phyloP scores from a whole-genome alignment of 2,329 filamentous ascomycete genomes.

The Coniochaeta sp. region DNA sequence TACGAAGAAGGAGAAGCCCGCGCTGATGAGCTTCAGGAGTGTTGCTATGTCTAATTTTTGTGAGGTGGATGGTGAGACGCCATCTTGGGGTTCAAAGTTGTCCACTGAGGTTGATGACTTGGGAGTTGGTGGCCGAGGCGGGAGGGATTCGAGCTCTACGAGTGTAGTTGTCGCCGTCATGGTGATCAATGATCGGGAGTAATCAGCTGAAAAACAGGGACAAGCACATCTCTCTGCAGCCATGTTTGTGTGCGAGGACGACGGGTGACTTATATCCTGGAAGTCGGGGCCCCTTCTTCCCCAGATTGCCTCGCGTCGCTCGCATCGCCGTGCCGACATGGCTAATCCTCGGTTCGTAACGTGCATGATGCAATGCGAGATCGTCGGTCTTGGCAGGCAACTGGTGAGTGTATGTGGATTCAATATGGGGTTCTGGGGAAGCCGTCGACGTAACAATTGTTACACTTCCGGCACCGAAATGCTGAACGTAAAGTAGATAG shows the following conservation, averaged over 20 bases:
- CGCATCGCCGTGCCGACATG: slow-evolving; percentile 8
- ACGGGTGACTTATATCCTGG: too few relatives aligned
- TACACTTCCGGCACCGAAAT: too few relatives aligned
- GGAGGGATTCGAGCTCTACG: background rate
- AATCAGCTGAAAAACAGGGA: too few relatives aligned
- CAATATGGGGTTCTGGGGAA: too few relatives aligned
- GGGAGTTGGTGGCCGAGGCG: background rate
- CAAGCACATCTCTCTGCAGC: too few relatives aligned
- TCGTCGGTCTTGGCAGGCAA: too few relatives aligned
- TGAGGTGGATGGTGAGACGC: background rate
- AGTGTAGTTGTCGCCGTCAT: background rate
- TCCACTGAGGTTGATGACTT: background rate
- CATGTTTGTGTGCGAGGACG: too few relatives aligned
- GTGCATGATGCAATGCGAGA: background rate
- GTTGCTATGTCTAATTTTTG: slow-evolving; percentile 14
- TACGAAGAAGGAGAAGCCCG: slow-evolving; percentile 57
- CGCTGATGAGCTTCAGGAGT: slow-evolving; percentile 43
- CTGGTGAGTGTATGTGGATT: too few relatives aligned
- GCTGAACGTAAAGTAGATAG: too few relatives aligned
- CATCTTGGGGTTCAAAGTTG: background rate
- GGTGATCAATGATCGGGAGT: too few relatives aligned
- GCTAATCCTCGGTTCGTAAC: slow-evolving; percentile 8
- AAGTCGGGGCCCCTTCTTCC: background rate
- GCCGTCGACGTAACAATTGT: too few relatives aligned
- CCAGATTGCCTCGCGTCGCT: background rate